These are phyloP conservation scores for Melaleuca quinquenervia DNA, from an alignment of 345 rosid genomes.

Conservation along the genomic window DNA sequence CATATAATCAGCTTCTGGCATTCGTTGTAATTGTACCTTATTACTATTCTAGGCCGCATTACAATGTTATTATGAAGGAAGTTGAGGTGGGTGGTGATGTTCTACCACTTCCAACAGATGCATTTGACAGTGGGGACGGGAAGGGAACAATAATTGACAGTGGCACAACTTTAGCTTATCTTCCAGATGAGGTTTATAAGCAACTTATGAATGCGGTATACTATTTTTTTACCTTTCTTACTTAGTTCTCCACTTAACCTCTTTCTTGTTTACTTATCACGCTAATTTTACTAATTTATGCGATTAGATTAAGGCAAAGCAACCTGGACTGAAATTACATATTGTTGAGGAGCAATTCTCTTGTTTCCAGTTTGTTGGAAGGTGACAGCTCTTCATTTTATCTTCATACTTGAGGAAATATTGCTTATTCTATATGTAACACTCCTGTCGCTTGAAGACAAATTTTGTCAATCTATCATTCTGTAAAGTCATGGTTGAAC, in stretches of 20 bases:
- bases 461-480: neutral
- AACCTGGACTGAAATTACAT: conserved; percentile 11
- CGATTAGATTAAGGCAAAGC: conserved; percentile 9
- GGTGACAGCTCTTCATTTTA: conserved; percentile 2
- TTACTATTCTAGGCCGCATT: conserved; percentile 27
- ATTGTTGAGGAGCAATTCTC: conserved; percentile 13
- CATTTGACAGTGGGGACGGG: conserved; percentile 11
- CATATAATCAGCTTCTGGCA: neutral
- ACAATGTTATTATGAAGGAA: conserved; percentile 30
- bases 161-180: conserved; percentile 42
- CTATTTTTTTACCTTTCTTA: neutral
- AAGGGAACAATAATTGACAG: conserved; percentile 34
- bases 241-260: neutral
- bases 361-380: conserved; percentile 16
- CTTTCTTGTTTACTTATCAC: neutral
- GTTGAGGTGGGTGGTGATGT: conserved; percentile 31
- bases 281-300: neutral
- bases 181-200: conserved; percentile 24
- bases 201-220: conserved; percentile 20
- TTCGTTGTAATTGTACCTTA: conserved; percentile 1
- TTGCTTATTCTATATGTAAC: neutral
- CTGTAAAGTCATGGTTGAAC: neutral
- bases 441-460: neutral
- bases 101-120: conserved; percentile 21
- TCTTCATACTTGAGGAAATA: neutral